Evolutionary conservation across 1,284 basidiomycete genomes (phyloP), one percentile per base, ranked within the genome.

Genomic region (Sanghuangporus sanghuang): DNA sequence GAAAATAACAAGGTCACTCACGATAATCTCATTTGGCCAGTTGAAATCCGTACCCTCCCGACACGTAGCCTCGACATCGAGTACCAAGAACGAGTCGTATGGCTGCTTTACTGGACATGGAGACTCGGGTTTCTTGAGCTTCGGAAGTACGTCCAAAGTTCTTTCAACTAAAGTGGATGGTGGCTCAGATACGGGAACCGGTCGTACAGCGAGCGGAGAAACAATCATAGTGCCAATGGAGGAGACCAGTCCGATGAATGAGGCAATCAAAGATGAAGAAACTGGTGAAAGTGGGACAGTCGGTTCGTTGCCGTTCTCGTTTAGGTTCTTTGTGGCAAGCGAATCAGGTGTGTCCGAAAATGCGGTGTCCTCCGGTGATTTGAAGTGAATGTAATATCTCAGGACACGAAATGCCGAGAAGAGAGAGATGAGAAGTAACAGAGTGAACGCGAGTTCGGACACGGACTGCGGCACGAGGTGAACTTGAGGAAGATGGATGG

Each of bases 11-110:
- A 62, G 74, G 46, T 59, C 42, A 79, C 89, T 72, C 73, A 92
- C 93, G 67, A 97, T 96, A 64, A 97, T 95, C 77, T 98, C 95
- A 74, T 97, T 97, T 0, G 92, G 90, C 74, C 86, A 93, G 62
- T 86, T 83, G 68, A 92, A 89, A 69, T 82, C 81, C 57, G 80
- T 80, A 5, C 81, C 88, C 68, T 75, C 74, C 53, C 86, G 74
- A 73, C 96, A 98, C 0, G 96, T 98, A 5, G 90, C 96, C 74
- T 98, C 96, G 57, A 98, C 90, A 71, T 96, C 93, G 48, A 94
- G 77, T 27, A 93, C 85, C 11, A 92, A 81, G 69, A 92, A 89
- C 12, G 81, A 83, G 57, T 92, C 89, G 68, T 82, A 88, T 1
- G 82, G 77, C 68, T 91, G 89, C 66, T 78, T 83, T 23, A 66